Percentiles rank a stretch among this genome's conserved stretches.
Conservation (phyloP, 2,329 filamentous ascomycete species). For the Talaromyces sp. region DNA sequence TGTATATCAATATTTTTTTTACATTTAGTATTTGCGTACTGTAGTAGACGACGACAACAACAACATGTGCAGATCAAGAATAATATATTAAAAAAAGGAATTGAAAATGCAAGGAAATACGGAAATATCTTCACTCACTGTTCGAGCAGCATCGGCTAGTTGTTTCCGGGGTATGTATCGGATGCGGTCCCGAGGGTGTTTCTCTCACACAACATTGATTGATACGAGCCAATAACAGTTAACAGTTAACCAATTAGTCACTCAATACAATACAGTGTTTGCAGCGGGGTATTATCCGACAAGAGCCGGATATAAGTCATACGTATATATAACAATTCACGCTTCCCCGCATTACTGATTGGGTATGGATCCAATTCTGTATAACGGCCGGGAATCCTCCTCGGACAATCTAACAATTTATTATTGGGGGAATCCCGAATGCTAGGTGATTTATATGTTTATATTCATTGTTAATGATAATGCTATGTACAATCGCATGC, state of each 20-base stretch:
- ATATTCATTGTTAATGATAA: not conserved
- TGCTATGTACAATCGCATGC: not conserved
- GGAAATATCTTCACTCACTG: not conserved
- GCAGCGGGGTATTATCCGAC: no score
- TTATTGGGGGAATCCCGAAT: not conserved
- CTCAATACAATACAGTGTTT: no score
- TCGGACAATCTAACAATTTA: no score
- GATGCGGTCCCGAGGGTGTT: not conserved
- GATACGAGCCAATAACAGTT: no score
- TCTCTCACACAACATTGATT: not conserved
- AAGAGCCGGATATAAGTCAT: no score
- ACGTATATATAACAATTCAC: not conserved
- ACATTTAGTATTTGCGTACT: no score
- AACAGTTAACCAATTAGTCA: no score
- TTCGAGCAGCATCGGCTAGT: not conserved
- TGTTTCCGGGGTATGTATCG: not conserved
- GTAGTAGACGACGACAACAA: no score
- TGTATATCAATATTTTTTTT: not conserved
- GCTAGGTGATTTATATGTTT: not conserved
- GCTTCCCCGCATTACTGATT: not conserved
- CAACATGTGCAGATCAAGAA: not conserved
- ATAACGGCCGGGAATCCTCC: not conserved
- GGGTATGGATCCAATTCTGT: not conserved
- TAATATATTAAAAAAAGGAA: not conserved
- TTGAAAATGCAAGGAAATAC: not conserved